Evolutionary conservation across 139 green algal species (phyloP), one percentile per base, ranked within the genome.

Genomic region (Zygnema cylindricum): DNA sequence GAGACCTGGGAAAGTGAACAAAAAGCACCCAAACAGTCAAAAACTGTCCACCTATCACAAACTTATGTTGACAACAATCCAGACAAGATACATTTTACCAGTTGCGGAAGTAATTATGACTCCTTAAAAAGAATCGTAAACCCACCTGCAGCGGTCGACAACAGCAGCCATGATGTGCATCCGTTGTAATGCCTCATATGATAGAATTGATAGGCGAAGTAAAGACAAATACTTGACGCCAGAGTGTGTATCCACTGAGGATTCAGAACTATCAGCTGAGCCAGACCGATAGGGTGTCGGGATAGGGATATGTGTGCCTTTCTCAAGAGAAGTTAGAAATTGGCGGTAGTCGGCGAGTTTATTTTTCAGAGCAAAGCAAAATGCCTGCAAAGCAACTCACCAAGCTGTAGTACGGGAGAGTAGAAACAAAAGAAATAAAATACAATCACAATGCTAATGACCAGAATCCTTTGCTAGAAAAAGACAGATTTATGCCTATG

Each of bases 241-340:
- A 25, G 71, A 3, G 7, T 3, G 38, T 79, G 40, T 79, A 25
- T 3, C 3, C 7, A 25, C 41, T 25, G 39, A 11, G 11, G 40
- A 57, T 49, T n/a, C n/a, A n/a, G n/a, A n/a, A n/a, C n/a, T n/a
- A n/a, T n/a, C n/a, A n/a, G n/a, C n/a, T n/a, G n/a, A n/a, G n/a
- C n/a, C n/a, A n/a, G 40, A 57, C 11, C 7, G 3, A 16, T 7
- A 57, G 7, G 40, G 38, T 25, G 71, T 79, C 3, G 71, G 71
- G 71, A 79, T 79, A 16, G 79, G 73, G 23, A 55, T 77, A 32
- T 91, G 89, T 55, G 92, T 79, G 86, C 97, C 95, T 11, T 86
- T 82, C 90, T 98, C 95, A 82, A 99, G 91, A 77, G 97, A 92
- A 23, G 96, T 96, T 88, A 99, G 92, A 2, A 98, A 88, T 35